Evolutionary conservation across 2,329 filamentous ascomycete genomes (phyloP), one percentile per base, ranked within the genome.

Genomic region (Xylaria sp.): DNA sequence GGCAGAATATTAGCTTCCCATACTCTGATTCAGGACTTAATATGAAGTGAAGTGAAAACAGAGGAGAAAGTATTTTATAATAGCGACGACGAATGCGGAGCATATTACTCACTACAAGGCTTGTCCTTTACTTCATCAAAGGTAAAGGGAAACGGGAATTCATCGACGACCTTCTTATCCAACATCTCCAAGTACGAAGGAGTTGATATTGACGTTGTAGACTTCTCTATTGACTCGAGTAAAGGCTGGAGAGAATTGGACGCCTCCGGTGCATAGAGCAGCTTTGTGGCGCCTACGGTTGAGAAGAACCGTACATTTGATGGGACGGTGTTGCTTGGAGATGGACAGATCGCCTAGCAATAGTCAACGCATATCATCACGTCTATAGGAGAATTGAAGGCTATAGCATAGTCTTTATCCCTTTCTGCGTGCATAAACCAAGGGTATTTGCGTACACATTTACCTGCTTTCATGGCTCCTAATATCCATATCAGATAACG

Each of bases 401-500:
- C 25, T 13, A 70, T 57, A 63, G 65, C 9, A 70, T 57, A 63
- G 65, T 68, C 28, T 10, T 56, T 51, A 48, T 23, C 13, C 1
- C 8, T 58, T 6, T 50, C 23, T 46, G 12, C 23, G n/a, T 48
- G n/a, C 5, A 32, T 56, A 1, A 6, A n/a, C 15, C 34, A 8
- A 41, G 69, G 68, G 9, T 65, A 62, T 51, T 59, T 56, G 73
- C 62, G 63, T 72, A 66, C 71, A 70, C 69, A 75, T 63, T 74
- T 76, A 18, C 73, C 72, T 1, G 66, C 60, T 54, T 76, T 77
- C 72, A 77, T 76, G 15, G 75, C 74, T 8, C 70, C 75, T 9
- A 77, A 34, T 2, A 72, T 56, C 71, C 72, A 77, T 68, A 77
- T 68, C 20, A 74, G 46, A 60, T 76, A 76, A 12, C 75, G 72